phyloP scores from a whole-genome alignment of 352 stramenopile genomes.

The Phytophthora podocarpi region DNA sequence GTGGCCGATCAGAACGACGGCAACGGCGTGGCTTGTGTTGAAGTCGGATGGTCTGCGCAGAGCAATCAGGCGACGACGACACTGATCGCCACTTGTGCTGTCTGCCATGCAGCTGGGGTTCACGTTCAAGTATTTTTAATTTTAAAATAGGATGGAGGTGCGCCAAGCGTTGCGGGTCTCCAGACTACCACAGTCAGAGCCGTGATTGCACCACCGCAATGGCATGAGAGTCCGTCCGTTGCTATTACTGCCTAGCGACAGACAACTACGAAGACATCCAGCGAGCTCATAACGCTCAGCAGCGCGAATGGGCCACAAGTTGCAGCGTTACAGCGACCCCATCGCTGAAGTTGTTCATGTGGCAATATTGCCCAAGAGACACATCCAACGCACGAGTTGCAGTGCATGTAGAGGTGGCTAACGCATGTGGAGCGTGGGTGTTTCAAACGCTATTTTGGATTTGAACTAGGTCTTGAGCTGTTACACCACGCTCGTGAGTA shows the following conservation, averaged over 20 bases:
- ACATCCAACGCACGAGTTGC: slow-evolving; percentile 5
- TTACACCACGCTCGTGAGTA: slow-evolving; percentile 15
- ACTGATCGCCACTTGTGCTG: background rate
- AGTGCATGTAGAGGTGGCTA: slow-evolving; percentile 14
- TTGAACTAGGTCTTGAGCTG: slow-evolving; percentile 25
- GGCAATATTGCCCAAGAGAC: slow-evolving; percentile 8
- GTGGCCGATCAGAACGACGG: background rate
- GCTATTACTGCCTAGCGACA: background rate
- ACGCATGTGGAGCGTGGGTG: slow-evolving; percentile 3
- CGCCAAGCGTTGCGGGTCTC: background rate
- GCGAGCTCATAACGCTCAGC: background rate
- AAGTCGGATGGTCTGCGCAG: no score
- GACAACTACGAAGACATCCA: slow-evolving; percentile 7
- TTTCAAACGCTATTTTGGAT: no score
- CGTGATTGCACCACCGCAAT: slow-evolving; percentile 3
- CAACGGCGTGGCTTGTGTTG: no score
- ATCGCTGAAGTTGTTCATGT: slow-evolving; percentile 4
- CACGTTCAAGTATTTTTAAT: no score
- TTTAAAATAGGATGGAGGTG: background rate
- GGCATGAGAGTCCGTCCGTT: background rate
- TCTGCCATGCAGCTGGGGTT: slow-evolving; percentile 12
- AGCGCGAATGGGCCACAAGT: slow-evolving; percentile 5
- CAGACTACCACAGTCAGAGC: background rate
- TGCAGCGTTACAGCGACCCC: slow-evolving; percentile 18
- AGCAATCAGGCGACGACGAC: background rate